These are phyloP conservation scores for Fusarium sp. DNA, from an alignment of 2,329 filamentous ascomycete species.

Conservation along the genomic window DNA sequence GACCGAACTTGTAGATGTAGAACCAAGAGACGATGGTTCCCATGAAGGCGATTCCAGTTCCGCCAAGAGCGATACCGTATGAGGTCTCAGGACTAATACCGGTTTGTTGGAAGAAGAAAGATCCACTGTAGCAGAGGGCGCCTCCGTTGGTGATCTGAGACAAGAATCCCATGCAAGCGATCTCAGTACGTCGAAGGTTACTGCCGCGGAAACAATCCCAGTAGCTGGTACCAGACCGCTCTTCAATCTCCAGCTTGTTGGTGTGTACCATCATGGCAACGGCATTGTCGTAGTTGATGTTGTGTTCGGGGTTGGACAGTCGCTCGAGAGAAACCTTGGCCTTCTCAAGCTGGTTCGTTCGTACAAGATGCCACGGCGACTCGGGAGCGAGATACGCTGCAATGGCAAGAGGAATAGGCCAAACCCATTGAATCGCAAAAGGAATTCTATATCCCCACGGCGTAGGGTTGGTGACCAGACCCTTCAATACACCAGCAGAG, in stretches of 20 bases:
- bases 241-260: conserved; percentile 58
- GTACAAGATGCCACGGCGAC: conserved; percentile 53
- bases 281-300: conserved; percentile 52
- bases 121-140: conserved; percentile 55
- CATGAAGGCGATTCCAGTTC: conserved; percentile 56
- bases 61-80: conserved; percentile 56
- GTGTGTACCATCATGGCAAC: conserved; percentile 58
- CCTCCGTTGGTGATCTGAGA: conserved; percentile 57
- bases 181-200: conserved; percentile 59
- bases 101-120: conserved; percentile 60
- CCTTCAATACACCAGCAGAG: conserved; percentile 54
- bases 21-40: conserved; percentile 58
- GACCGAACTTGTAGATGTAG: conserved; percentile 55
- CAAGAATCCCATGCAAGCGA: conserved; percentile 55
- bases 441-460: conserved; percentile 55
- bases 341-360: conserved; percentile 47
- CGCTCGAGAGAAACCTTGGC: conserved; percentile 49
- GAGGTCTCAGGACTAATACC: conserved; percentile 53
- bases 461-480: conserved; percentile 49
- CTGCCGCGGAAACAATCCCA: conserved; percentile 60
- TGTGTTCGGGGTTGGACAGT: conserved; percentile 47
- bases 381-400: conserved; percentile 51
- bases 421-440: conserved; percentile 56
- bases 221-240: conserved; percentile 54
- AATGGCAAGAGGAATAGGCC: conserved; percentile 50